Conservation (phyloP, 2,329 filamentous ascomycete genomes). For the Nakataea oryzae region DNA sequence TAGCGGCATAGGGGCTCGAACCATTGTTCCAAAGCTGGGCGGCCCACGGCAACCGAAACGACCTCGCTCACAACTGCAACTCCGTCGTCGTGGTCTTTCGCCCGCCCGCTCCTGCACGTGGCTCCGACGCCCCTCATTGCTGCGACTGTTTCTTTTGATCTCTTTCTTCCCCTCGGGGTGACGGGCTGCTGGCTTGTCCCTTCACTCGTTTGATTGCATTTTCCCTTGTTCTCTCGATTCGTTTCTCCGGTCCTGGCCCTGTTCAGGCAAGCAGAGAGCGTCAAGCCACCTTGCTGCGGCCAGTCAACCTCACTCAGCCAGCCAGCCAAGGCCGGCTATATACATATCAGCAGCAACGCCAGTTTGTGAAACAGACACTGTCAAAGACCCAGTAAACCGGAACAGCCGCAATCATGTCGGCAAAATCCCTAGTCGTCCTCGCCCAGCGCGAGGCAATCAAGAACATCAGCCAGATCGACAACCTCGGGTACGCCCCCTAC, state of each 20-base stretch:
- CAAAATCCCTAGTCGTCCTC: slow-evolving; percentile 13
- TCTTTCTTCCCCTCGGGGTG: not conserved
- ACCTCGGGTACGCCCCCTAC: slow-evolving; percentile 65
- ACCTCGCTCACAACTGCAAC: not conserved
- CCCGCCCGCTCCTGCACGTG: not conserved
- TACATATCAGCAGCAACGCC: not conserved
- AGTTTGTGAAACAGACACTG: not conserved
- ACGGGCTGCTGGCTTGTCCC: not conserved
- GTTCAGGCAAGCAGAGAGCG: not conserved
- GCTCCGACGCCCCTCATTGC: not conserved
- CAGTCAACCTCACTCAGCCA: not conserved
- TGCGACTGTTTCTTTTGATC: not conserved
- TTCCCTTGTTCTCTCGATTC: not conserved
- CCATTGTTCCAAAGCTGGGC: not conserved
- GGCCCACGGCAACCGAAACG: not conserved
- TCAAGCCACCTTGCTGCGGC: too few relatives aligned
- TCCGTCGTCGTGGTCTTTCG: not conserved
- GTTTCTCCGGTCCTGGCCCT: not conserved
- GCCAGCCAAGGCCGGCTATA: not conserved
- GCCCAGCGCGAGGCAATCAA: slow-evolving; percentile 32
- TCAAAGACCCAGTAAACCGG: not conserved
- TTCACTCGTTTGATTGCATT: not conserved
- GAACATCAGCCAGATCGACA: slow-evolving; percentile 47
- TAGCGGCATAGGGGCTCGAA: not conserved
- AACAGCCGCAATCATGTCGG: slow-evolving; percentile 31